Evolutionary conservation across 495 filamentous ascomycete species (phyloP).

Genomic region (Neurospora sp.): DNA sequence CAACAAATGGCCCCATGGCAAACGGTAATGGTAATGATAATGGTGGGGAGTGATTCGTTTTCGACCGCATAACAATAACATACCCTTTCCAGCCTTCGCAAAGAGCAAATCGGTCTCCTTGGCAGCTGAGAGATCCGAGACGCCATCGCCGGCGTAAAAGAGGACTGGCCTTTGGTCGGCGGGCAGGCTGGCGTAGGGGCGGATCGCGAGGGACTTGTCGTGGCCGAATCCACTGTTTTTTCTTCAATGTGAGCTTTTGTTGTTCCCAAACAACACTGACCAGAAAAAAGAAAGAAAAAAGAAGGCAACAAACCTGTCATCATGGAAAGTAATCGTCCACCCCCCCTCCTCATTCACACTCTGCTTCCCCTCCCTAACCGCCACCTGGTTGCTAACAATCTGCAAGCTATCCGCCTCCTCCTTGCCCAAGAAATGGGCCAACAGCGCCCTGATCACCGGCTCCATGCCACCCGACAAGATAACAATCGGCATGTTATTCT

Average conservation of each 20-base stretch:
- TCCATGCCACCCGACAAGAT: conserved; percentile 85
- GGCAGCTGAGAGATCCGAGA: conserved; percentile 80
- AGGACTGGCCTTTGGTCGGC: conserved; percentile 56
- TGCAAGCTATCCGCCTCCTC: conserved; percentile 61
- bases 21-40: neutral
- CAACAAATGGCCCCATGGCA: neutral
- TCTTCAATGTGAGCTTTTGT: conserved; percentile 6
- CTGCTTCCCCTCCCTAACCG: conserved; percentile 51
- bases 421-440: conserved; percentile 66
- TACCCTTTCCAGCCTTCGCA: conserved; percentile 83
- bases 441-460: conserved; percentile 76
- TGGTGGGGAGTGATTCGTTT: neutral
- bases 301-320: conserved; percentile 52
- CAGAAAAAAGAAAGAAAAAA: no score
- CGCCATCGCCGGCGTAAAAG: conserved; percentile 86
- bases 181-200: conserved; percentile 67
- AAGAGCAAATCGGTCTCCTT: conserved; percentile 83
- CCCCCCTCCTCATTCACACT: conserved; percentile 66
- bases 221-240: conserved; percentile 66
- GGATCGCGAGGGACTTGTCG: conserved; percentile 83
- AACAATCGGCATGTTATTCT: conserved; percentile 82
- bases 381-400: conserved; percentile 78
- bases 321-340: conserved; percentile 82
- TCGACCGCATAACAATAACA: conserved; percentile 18
- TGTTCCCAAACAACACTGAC: no score